Base-by-base conservation (phyloP, 2,329 filamentous ascomycete species). In the Neofusicoccum sp. region DNA sequence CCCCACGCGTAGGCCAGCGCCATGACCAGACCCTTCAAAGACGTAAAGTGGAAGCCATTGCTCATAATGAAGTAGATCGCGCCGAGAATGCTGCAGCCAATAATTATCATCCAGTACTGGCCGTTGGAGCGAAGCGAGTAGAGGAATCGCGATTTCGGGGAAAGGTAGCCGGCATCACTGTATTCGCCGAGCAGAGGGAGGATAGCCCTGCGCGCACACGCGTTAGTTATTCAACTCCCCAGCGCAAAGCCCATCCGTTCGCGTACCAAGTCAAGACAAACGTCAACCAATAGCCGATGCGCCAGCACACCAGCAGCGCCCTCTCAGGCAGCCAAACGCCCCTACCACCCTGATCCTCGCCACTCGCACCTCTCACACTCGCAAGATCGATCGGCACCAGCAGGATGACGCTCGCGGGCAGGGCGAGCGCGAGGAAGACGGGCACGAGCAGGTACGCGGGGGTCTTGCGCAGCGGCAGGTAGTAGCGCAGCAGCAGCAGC, bases 201-300 rank as follows among this genome's bases (percentile, higher is more conserved):
- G 66, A 99, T 92, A 66, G 93, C 86, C 90, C 90, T 93, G 69
- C 11, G 31, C n/a, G 12, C 52, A 31, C 6, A 39, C 7, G 33
- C n/a, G 11, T 54, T 48, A 61, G 47, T 9, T 14, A 31, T 37
- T 29, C 6, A 56, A 43, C 64, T 62, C 64, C 16, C 52, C 31
- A 47, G 1, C 31, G 7, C 22, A 12, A 22, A 3, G 16, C 3
- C n/a, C 14, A 2, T 43, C 7, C 31, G 41, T 66, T 64, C 60
- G 63, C 83, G 56, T 81, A 94, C 95, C 95, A 99, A 62, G 94
- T 98, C 72, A 99, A 80, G 56, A 89, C 87, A 78, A 99, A 99
- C 0, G 94, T 98, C 62, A 99, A 83, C 95, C 95, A 99, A 79
- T 99, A 99, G 22, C 90, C 89, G 67, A 99, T 94, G 73, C 94